Base-by-base conservation (phyloP, 805 yeast genomes). In the Debaryomyces hansenii region DNA sequence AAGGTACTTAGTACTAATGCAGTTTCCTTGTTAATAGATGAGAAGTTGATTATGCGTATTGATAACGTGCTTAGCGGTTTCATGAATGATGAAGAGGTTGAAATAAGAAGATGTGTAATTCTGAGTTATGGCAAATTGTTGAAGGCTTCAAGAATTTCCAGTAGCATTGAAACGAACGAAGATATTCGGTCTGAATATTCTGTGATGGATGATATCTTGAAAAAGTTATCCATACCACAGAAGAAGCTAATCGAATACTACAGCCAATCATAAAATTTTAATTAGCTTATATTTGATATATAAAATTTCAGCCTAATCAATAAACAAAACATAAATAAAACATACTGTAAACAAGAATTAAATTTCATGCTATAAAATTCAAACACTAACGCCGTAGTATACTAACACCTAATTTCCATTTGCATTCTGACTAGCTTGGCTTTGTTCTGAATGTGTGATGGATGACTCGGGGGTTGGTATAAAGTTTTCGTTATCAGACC, bases 241-340 rank as follows among this genome's bases (percentile, higher is more conserved):
- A 62, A 60, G 44, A 76, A 71, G 49, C 58, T 81, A 41, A 70
- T 80, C 12, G 77, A 78, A 45, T 72, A 74, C 50, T 80, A 78
- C 55, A 64, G 69, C 45, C 56, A 57, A 37, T 43, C 49, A 44
- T 40, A 44, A 44, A 28, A 41, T 39, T 37, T 24, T 36, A 14
- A 33, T 20, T 39, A 27, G 29, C 18, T 34, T 35, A 24, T 37
- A 35, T 35, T 33, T 42, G 27, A 35, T 35, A 12, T 24, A 37
- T 28, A 37, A 5, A 43, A 16, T 36, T 8, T 34, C n/a, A 15
- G 35, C n/a, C n/a, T 35, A 35, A 14, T 14, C 15, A 32, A 14
- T 32, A 32, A 32, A 16, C 7, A 14, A 35, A 15, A 5, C 18
- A 14, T 35, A 35, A 16, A 12, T 35, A 35, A 35, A 16, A 35